Conservation (phyloP, 805 yeast genomes). For the Nakazawaea ambrosiae region DNA sequence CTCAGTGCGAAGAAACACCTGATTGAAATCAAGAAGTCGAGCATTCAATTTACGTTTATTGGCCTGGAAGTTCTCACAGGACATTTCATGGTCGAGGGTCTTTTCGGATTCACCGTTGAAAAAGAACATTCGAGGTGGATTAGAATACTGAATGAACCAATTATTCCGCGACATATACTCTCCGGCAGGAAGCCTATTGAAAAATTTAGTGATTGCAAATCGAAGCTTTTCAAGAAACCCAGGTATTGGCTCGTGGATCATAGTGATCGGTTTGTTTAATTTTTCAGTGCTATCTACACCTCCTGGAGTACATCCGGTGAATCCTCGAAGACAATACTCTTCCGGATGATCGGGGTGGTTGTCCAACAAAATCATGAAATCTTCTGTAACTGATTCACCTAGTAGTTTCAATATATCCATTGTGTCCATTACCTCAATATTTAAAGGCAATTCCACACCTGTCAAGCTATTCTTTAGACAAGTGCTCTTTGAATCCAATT, state of each 20-base stretch:
- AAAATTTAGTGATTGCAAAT: slow-evolving; percentile 53
- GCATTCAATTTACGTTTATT: slow-evolving; percentile 23
- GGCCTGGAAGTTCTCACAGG: slow-evolving; percentile 28
- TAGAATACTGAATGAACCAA: slow-evolving; percentile 49
- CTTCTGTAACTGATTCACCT: slow-evolving; percentile 47
- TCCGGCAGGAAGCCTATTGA: slow-evolving; percentile 41
- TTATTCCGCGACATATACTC: slow-evolving; percentile 50
- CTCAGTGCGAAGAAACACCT: slow-evolving; percentile 42
- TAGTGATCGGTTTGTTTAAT: slow-evolving; percentile 43
- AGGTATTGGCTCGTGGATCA: slow-evolving; percentile 60
- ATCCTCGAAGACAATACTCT: slow-evolving; percentile 54
- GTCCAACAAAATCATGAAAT: slow-evolving; percentile 46
- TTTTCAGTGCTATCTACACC: slow-evolving; percentile 61
- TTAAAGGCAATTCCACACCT: not conserved
- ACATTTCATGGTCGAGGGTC: slow-evolving; percentile 23
- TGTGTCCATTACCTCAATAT: slow-evolving; percentile 10
- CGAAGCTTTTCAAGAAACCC: slow-evolving; percentile 46
- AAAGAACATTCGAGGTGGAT: slow-evolving; percentile 39
- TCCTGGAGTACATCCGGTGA: slow-evolving; percentile 60
- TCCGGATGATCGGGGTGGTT: slow-evolving; percentile 25
- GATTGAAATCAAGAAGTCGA: slow-evolving; percentile 26
- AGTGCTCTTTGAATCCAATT: slow-evolving; percentile 17
- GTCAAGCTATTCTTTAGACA: slow-evolving; percentile 23
- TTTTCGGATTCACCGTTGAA: slow-evolving; percentile 22
- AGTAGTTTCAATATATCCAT: slow-evolving; percentile 14